A percentile compares a stretch with the other conserved stretches of the same genome.
These are phyloP conservation scores for Fraxinus sp. DNA, from an alignment of 305 asterid species.

Conservation along the genomic window DNA sequence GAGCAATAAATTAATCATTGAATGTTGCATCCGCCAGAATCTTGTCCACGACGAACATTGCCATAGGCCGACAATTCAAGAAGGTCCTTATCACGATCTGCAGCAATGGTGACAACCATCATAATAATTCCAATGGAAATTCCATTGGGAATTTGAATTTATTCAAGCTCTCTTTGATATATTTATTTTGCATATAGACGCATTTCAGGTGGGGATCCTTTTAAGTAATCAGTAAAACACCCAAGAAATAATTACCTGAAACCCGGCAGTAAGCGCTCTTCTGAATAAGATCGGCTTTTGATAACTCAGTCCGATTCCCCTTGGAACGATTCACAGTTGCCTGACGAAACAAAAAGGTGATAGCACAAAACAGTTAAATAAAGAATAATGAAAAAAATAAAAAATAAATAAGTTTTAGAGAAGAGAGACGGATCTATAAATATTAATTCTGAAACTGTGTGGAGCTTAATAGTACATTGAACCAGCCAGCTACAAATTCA, in stretches of 20 bases:
- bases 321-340: slow-evolving; percentile 93
- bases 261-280: slow-evolving; percentile 90
- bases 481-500: not conserved
- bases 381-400: not conserved
- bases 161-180: not conserved
- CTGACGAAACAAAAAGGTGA: slow-evolving; percentile 36
- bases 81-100: slow-evolving; percentile 96
- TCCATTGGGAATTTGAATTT: not conserved
- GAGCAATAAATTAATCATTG: slow-evolving; percentile 36
- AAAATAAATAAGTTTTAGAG: not conserved
- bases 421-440: not conserved
- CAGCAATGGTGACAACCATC: slow-evolving; percentile 6
- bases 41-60: slow-evolving; percentile 68
- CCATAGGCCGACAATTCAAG: slow-evolving; percentile 91
- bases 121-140: slow-evolving; percentile 1
- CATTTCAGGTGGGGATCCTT: not conserved
- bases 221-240: not conserved
- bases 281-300: slow-evolving; percentile 75
- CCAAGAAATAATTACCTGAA: slow-evolving; percentile 48
- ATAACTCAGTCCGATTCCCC: slow-evolving; percentile 81
- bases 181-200: not conserved
- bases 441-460: not conserved
- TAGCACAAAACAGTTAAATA: not conserved
- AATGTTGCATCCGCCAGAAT: slow-evolving; percentile 83
- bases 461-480: not conserved